Evolutionary conservation across 768 basidiomycete species (phyloP), one percentile per base, ranked within the genome.

Genomic region (Tubosaeta sp.): DNA sequence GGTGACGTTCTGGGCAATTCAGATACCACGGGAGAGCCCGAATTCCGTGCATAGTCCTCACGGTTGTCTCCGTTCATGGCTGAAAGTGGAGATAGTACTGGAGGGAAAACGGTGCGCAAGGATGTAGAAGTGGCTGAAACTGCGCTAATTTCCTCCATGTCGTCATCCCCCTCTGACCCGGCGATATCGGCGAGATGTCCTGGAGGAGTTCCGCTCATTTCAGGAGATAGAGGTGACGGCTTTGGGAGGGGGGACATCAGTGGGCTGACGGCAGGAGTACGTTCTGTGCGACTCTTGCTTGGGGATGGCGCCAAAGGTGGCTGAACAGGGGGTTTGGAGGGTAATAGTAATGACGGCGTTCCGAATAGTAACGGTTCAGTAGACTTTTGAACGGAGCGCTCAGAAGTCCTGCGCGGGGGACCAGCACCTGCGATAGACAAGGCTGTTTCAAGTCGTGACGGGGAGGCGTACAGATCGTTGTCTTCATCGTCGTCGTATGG

Each of bases 371-470:
- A 52, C 25, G 57, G 17, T 43, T 57, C 58, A 25, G 52, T 53
- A n/a, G 54, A 32, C 26, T 53, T 59, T 33, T 53, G 57, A 22
- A 47, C 17, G 42, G 53, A 51, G 29, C 25, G 50, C 38, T 57
- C 57, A 1, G 63, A 49, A 10, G 52, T 26, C 27, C 35, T 61
- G 43, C 58, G 66, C 10, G 68, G 65, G 13, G 74, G 73, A 6
- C 76, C 75, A 8, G 84, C 76, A 48, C 83, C 83, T 16, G 81
- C 88, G 39, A 89, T 81, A 10, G 85, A 77, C 27, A 89, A 66
- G 1, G 78, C 83, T 1, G 85, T 85, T 59, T 84, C 83, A n/a
- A 88, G 68, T 17, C 83, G 75, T 19, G 76, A 75, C 1, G 78
- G 83, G 3, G 77, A 76, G 31, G 76, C 69, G 22, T 76, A 76